phyloP scores from a whole-genome alignment of 106 monocot species.

The Platanthera zijinensis region DNA sequence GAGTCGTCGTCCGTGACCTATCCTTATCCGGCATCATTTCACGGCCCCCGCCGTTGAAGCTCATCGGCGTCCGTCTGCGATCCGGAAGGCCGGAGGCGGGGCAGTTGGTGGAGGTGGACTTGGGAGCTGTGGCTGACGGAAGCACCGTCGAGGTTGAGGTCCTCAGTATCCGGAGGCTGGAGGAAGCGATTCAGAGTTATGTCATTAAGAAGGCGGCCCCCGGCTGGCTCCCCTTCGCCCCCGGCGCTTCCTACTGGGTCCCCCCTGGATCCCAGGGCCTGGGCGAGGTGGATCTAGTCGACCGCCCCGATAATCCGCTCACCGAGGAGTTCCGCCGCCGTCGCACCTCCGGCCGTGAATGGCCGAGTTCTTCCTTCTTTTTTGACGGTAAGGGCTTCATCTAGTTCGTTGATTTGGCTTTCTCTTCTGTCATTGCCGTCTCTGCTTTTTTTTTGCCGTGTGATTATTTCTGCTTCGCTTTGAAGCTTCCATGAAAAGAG shows the following conservation, averaged over 20 bases:
- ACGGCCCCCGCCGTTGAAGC: neutral
- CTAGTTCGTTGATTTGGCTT: neutral
- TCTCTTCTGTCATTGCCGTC: neutral
- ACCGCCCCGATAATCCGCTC: conserved; percentile 9
- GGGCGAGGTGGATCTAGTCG: conserved; percentile 17
- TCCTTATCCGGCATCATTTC: neutral
- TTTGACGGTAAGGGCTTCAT: neutral
- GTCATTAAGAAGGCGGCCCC: conserved; percentile 25
- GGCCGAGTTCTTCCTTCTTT: conserved; percentile 33
- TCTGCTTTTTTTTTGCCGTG: neutral
- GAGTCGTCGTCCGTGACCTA: neutral
- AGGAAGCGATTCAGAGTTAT: conserved; percentile 31
- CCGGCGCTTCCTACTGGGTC: conserved; percentile 31
- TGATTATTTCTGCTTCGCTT: neutral
- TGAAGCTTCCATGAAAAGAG: neutral
- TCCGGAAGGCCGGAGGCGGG: conserved; percentile 11
- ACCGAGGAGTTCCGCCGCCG: conserved; percentile 17
- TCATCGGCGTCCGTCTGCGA: neutral
- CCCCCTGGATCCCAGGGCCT: conserved; percentile 15
- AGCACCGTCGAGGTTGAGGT: conserved; percentile 9
- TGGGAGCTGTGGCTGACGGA: conserved; percentile 6
- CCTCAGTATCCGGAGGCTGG: conserved; percentile 19
- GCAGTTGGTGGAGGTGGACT: conserved; percentile 29
- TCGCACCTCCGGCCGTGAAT: conserved; percentile 12
- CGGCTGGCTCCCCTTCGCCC: conserved; percentile 35